phyloP scores from a whole-genome alignment of 192 early-diverging fungal genomes.

The Kickxella alabastrina region DNA sequence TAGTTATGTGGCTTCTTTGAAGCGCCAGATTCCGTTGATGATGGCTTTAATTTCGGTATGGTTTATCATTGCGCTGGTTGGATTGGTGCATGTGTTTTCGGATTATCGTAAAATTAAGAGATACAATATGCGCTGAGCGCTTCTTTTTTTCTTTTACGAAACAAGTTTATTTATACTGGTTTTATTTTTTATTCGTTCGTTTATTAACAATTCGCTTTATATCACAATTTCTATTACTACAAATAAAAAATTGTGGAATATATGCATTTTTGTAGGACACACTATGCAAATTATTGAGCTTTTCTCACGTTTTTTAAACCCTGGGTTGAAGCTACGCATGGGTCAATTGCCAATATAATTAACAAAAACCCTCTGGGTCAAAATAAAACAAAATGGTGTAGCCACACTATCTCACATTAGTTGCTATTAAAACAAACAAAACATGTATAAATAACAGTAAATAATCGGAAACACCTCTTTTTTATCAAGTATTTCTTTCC shows the following conservation, averaged over 20 bases:
- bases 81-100: constrained; percentile 17
- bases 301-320: too few relatives aligned
- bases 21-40: constrained; percentile 26
- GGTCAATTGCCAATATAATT: too few relatives aligned
- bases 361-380: too few relatives aligned
- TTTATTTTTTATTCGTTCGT: constrained; percentile 9
- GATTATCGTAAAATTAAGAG: constrained; percentile 14
- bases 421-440: not conserved
- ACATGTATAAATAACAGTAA: not conserved
- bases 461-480: not conserved
- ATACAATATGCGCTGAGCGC: constrained; percentile 5
- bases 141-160: not conserved
- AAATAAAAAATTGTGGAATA: too few relatives aligned
- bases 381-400: too few relatives aligned
- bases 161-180: constrained; percentile 1
- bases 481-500: too few relatives aligned
- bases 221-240: too few relatives aligned
- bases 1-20: constrained; percentile 21
- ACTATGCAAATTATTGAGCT: too few relatives aligned
- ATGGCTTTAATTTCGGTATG: constrained; percentile 35
- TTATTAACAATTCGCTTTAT: not conserved
- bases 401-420: too few relatives aligned
- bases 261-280: too few relatives aligned
- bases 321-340: too few relatives aligned
- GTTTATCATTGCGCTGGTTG: constrained; percentile 37